These are phyloP conservation scores for Crithidia bombi DNA, from an alignment of 208 protist species.

Conservation along the genomic window DNA sequence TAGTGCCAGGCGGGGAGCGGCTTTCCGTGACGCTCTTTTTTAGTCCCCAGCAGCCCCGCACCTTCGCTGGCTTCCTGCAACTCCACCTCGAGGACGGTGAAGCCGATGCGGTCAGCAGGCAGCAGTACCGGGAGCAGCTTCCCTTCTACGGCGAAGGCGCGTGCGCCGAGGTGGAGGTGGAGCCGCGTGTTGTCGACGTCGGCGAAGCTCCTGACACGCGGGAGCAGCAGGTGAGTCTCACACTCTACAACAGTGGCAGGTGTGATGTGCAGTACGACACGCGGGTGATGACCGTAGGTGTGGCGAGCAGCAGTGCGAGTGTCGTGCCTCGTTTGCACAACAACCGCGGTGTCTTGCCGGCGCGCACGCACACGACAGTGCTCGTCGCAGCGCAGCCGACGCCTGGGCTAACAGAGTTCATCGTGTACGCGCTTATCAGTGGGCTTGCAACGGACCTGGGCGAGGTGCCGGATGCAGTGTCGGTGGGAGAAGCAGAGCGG, in stretches of 20 bases:
- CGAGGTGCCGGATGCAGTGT: slow-evolving; percentile 38
- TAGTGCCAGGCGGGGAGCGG: slow-evolving; percentile 57
- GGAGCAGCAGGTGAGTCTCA: slow-evolving; percentile 61
- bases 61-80: slow-evolving; percentile 63
- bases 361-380: slow-evolving; percentile 86
- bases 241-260: slow-evolving; percentile 86
- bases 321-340: slow-evolving; percentile 58
- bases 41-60: slow-evolving; percentile 49
- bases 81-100: slow-evolving; percentile 47
- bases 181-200: slow-evolving; percentile 75
- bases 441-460: slow-evolving; percentile 43
- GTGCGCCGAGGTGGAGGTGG: slow-evolving; percentile 72
- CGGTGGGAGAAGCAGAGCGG: slow-evolving; percentile 52
- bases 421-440: slow-evolving; percentile 77
- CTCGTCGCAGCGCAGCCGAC: slow-evolving; percentile 63
- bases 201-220: slow-evolving; percentile 56
- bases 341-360: slow-evolving; percentile 64
- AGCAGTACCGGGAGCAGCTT: slow-evolving; percentile 41
- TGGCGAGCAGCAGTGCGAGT: neutral
- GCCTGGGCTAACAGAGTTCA: slow-evolving; percentile 72
- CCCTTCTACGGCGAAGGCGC: slow-evolving; percentile 69
- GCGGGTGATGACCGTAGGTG: slow-evolving; percentile 35
- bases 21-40: slow-evolving; percentile 60
- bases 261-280: slow-evolving; percentile 85
- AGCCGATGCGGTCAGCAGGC: slow-evolving; percentile 10